Evolutionary conservation across 148 eudicot genomes (phyloP).

Genomic region (Hydrangea macrophylla): DNA sequence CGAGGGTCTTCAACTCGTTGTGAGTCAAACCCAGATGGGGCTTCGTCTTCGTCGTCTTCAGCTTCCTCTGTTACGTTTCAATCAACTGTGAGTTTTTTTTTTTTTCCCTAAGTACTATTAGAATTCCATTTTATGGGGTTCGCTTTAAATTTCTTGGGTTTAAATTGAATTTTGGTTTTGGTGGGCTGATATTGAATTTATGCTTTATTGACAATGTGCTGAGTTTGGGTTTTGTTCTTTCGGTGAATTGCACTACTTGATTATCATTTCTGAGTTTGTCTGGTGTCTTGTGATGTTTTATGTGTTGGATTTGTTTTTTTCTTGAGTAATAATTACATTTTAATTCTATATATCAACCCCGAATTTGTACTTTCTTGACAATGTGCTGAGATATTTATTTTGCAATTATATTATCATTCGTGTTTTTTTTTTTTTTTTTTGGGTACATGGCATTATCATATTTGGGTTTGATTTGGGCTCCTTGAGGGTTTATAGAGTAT

Average conservation of each 20-base stretch:
- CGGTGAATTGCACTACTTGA: background rate
- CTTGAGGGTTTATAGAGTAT: background rate
- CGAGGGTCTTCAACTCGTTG: conserved; percentile 43
- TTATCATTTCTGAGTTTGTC: background rate
- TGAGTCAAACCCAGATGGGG: conserved; percentile 40
- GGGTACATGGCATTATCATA: no score
- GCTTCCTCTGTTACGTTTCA: conserved; percentile 33
- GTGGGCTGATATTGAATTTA: background rate
- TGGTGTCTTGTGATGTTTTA: background rate
- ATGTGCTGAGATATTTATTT: no score
- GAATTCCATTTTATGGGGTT: no score
- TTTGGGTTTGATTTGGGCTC: background rate
- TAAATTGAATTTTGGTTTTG: background rate
- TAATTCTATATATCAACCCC: no score
- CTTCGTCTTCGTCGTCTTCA: conserved; percentile 43
- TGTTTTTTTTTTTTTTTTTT: no score
- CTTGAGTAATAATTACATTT: no score
- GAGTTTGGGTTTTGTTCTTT: background rate
- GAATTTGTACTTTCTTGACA: no score
- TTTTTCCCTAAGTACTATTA: no score
- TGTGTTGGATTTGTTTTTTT: background rate
- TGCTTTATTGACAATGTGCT: background rate
- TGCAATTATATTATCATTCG: no score
- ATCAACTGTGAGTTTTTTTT: conserved; percentile 32
- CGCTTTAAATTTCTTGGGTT: conserved; percentile 2